Conservation (phyloP, 768 basidiomycete genomes). For the Terana coerulea region DNA sequence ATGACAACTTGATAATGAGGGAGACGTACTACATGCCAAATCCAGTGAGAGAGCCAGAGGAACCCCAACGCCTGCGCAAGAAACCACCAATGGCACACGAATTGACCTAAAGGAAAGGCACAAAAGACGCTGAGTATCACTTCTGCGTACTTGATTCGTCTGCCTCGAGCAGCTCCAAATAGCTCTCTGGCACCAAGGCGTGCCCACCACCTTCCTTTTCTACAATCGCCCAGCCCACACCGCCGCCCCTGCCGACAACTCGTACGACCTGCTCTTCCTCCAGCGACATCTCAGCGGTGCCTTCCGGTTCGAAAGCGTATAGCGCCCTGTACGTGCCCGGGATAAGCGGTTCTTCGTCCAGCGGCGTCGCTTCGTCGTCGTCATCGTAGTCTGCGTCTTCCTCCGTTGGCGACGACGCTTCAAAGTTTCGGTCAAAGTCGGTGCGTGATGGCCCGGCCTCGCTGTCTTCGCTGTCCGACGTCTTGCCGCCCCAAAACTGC, state of each 20-base stretch:
- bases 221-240: constrained; percentile 79
- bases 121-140: constrained; percentile 7
- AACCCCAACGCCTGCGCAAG: no score
- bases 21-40: no score
- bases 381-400: constrained; percentile 26
- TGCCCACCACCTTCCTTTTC: constrained; percentile 46
- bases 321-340: constrained; percentile 77
- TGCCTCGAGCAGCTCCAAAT: constrained; percentile 56
- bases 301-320: constrained; percentile 77
- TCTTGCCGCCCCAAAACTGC: constrained; percentile 34
- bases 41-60: no score
- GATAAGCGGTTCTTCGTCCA: constrained; percentile 37
- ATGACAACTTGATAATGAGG: no score
- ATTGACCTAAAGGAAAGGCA: no score
- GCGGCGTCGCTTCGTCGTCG: constrained; percentile 22
- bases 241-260: constrained; percentile 72
- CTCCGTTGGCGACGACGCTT: constrained; percentile 25
- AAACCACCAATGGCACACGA: no score
- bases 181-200: constrained; percentile 78
- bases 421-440: constrained; percentile 49
- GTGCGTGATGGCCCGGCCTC: constrained; percentile 32
- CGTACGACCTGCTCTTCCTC: constrained; percentile 73
- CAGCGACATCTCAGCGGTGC: constrained; percentile 78
- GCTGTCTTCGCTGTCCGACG: constrained; percentile 8
- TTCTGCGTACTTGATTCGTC: constrained; percentile 15